These are phyloP conservation scores for Klebsormidium nitens DNA, from an alignment of 139 green algal species.

Conservation along the genomic window DNA sequence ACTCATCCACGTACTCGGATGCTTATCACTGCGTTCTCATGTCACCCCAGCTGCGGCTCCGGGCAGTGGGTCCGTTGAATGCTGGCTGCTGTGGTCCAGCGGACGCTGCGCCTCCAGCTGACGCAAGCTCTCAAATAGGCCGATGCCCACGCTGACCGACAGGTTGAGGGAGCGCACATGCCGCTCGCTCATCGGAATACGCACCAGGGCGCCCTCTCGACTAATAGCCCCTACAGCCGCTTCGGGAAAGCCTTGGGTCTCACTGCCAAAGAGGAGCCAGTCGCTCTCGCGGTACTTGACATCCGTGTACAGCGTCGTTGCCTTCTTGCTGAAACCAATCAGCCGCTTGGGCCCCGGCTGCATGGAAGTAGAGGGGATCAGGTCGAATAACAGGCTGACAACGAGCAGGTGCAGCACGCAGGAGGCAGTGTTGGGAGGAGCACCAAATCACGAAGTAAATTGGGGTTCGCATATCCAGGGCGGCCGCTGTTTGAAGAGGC, in stretches of 20 bases:
- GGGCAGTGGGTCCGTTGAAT: too few relatives aligned
- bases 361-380: neutral
- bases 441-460: too few relatives aligned
- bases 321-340: constrained; percentile 70
- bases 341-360: constrained; percentile 50
- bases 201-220: constrained; percentile 49
- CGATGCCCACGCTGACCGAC: constrained; percentile 67
- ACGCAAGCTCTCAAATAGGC: constrained; percentile 79
- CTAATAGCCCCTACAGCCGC: neutral
- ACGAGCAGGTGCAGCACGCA: too few relatives aligned
- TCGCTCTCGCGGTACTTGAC: constrained; percentile 54
- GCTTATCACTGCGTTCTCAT: too few relatives aligned
- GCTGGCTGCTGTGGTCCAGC: too few relatives aligned
- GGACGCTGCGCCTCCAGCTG: constrained; percentile 63
- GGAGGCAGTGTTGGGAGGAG: too few relatives aligned
- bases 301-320: neutral
- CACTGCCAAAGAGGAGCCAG: constrained; percentile 46
- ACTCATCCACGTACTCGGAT: too few relatives aligned
- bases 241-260: constrained; percentile 44
- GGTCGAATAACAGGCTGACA: too few relatives aligned
- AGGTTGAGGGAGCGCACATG: constrained; percentile 86
- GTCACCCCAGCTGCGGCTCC: too few relatives aligned
- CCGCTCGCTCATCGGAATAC: constrained; percentile 78
- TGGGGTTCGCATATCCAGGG: too few relatives aligned
- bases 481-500: too few relatives aligned